Base-by-base conservation (phyloP, 78 protist genomes). In the Planoprotostelium fungivorum region DNA sequence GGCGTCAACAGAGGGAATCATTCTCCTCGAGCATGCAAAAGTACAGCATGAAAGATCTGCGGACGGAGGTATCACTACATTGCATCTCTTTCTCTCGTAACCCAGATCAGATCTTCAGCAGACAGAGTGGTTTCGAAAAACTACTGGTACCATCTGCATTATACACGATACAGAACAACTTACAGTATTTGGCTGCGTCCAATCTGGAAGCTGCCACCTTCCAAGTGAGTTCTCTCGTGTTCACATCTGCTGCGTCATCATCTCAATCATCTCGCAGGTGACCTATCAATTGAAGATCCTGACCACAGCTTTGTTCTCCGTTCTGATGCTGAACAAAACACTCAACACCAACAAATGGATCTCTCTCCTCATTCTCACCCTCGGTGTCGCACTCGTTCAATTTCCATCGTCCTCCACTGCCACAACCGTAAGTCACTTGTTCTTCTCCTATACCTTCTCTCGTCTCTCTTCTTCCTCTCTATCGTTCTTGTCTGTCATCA, bases 221-320 rank as follows among this genome's bases (percentile, higher is more conserved):
- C 88, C 95, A 93, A 84, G 73, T 51, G 16, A 25, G 73, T 51
- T 51, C 73, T 25, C 31, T 51, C 31, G n/a, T n/a, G n/a, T n/a
- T 51, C 16, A 51, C 73, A 51, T 51, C 73, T 51, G 73, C 31
- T 25, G 73, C 31, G 16, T 25, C 73, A 51, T 51, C 16, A 16
- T 25, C 73, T 51, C 31, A 51, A 16, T 51, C 31, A 51, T 16
- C 73, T 51, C 5, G 16, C 73, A 51, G 73, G 93, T 96, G 37
- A 92, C 95, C 38, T 96, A 96, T 91, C 97, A 96, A 83, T 89
- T 94, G 37, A 96, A 96, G 63, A 35, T 96, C 36, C 51, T 96
- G 1, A 88, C 95, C 16, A 96, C 97, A 23, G 97, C 96, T 63
- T 16, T 96, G 31, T 94, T 94, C 86, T 73, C 92, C 5, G 95